Percentiles rank a stretch among this genome's conserved stretches.
These are phyloP conservation scores for Talaromyces sp. DNA, from an alignment of 2,329 filamentous ascomycete genomes.

Conservation along the genomic window DNA sequence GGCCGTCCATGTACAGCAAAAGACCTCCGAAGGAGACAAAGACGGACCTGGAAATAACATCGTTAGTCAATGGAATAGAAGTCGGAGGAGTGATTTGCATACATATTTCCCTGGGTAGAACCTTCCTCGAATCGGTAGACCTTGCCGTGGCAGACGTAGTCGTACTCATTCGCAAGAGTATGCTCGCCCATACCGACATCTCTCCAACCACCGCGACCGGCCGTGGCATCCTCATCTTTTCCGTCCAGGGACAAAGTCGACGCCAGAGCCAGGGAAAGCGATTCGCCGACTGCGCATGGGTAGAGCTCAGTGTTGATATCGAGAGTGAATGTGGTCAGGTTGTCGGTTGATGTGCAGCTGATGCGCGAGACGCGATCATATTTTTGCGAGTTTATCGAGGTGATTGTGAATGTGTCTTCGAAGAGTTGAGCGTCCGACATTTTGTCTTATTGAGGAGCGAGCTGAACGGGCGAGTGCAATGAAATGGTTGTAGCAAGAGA, in stretches of 20 bases:
- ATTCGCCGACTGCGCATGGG: constrained; percentile 71
- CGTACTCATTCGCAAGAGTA: constrained; percentile 55
- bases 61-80: neutral
- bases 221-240: constrained; percentile 70
- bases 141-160: constrained; percentile 54
- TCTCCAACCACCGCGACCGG: constrained; percentile 69
- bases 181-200: constrained; percentile 60
- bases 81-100: constrained; percentile 39
- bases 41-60: constrained; percentile 65
- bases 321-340: constrained; percentile 72
- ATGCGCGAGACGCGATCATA: constrained; percentile 95
- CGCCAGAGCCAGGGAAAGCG: constrained; percentile 76
- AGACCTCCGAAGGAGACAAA: constrained; percentile 93
- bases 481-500: neutral
- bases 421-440: constrained; percentile 89
- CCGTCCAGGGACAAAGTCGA: constrained; percentile 86
- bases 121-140: constrained; percentile 54
- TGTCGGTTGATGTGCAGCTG: constrained; percentile 71
- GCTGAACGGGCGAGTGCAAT: constrained; percentile 27
- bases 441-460: constrained; percentile 35
- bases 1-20: constrained; percentile 85
- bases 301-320: constrained; percentile 96
- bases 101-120: constrained; percentile 78
- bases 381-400: constrained; percentile 74
- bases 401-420: constrained; percentile 87